Percentiles rank a stretch among this genome's conserved stretches.
Evolutionary conservation across 768 basidiomycete genomes (phyloP).

Genomic region (Gautieria morchelliformis): DNA sequence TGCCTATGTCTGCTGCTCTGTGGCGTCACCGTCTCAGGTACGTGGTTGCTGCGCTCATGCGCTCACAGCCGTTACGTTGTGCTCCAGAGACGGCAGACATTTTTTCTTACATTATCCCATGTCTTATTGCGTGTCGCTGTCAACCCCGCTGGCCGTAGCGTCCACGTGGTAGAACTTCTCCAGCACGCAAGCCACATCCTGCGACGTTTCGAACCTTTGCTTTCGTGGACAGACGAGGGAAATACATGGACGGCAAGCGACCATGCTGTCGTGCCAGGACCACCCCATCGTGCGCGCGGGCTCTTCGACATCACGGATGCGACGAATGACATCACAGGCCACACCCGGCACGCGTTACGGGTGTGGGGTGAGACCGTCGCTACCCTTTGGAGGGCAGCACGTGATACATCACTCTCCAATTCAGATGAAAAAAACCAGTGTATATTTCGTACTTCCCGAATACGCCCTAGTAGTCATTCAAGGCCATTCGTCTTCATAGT

Average conservation of each 20-base stretch:
- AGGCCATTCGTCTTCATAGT: too few species aligned
- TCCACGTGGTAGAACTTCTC: not conserved
- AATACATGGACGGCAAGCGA: not conserved
- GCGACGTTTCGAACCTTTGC: constrained; percentile 7
- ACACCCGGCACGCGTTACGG: constrained; percentile 18
- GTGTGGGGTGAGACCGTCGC: constrained; percentile 49
- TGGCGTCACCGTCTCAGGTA: not conserved
- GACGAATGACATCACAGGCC: constrained; percentile 1
- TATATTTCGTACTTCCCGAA: too few species aligned
- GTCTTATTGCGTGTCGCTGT: constrained; percentile 13
- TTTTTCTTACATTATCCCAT: constrained; percentile 7
- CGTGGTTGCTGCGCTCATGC: not conserved
- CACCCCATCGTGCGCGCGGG: constrained; percentile 26
- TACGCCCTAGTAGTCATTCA: too few species aligned
- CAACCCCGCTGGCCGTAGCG: not conserved
- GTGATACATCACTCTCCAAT: too few species aligned
- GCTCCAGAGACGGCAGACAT: not conserved
- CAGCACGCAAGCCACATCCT: not conserved
- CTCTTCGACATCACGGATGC: constrained; percentile 26
- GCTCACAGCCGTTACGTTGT: constrained; percentile 40
- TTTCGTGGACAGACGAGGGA: not conserved
- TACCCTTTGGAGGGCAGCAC: constrained; percentile 44
- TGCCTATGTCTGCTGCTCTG: constrained; percentile 39
- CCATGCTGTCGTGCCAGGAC: constrained; percentile 7
- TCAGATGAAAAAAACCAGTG: too few species aligned